phyloP scores from a whole-genome alignment of 1,284 basidiomycete species.

The Apiotrichum domesticum region DNA sequence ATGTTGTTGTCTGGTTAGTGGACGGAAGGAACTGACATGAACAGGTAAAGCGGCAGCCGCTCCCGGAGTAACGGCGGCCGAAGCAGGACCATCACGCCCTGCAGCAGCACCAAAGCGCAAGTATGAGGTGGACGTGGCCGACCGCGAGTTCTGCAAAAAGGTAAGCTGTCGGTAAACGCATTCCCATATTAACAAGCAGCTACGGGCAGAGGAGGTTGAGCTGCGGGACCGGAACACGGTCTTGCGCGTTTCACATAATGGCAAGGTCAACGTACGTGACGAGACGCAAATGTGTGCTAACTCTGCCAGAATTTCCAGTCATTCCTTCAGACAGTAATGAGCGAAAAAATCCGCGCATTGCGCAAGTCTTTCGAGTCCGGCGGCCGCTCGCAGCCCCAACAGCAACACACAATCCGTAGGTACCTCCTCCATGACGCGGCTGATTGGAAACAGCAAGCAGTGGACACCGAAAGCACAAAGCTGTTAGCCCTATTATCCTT shows the following conservation, averaged over 20 bases:
- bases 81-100: constrained; percentile 49
- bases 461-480: constrained; percentile 49
- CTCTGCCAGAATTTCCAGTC: constrained; percentile 35
- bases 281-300: background rate
- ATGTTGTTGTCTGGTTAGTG: constrained; percentile 64
- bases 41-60: constrained; percentile 1
- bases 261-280: constrained; percentile 37
- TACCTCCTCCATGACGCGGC: background rate
- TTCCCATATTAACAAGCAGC: constrained; percentile 13
- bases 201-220: constrained; percentile 40
- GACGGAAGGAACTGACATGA: constrained; percentile 41
- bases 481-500: constrained; percentile 79
- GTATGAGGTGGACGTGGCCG: constrained; percentile 69
- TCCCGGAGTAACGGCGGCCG: constrained; percentile 26
- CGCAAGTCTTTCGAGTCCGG: constrained; percentile 31
- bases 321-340: constrained; percentile 36
- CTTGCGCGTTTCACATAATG: constrained; percentile 30
- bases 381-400: constrained; percentile 12
- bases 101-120: constrained; percentile 58
- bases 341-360: constrained; percentile 38
- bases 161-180: constrained; percentile 17
- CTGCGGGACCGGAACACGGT: constrained; percentile 40
- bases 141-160: constrained; percentile 74
- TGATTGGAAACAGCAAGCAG: constrained; percentile 8
- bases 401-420: background rate